Base-by-base conservation (phyloP, 495 filamentous ascomycete genomes). In the Melanomma pulvis-pyrius region DNA sequence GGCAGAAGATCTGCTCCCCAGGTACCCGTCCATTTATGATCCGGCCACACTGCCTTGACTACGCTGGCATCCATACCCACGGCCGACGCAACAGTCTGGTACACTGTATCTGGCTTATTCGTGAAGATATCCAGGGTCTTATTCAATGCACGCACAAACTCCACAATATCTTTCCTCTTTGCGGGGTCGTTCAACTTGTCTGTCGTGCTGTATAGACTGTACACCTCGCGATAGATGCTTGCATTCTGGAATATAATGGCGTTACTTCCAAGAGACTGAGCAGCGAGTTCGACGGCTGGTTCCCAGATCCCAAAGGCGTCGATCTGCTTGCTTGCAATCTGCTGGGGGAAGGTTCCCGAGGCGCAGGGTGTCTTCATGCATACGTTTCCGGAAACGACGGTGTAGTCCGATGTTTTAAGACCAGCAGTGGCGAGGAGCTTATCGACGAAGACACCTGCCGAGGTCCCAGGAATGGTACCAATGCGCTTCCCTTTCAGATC, bases 281-380 rank as follows among this genome's bases (percentile, higher is more conserved):
- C 71, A 2, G 68, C 80, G 13, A 81, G 73, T 65, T 82, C 69
- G 15, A 78, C 76, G 3, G 76, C 71, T 8, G 80, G 76, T 67
- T 81, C 80, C 80, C 80, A 82, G 36, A 79, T 66, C 1, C 80
- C 80, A 51, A 80, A 75, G 6, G 78, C 80, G 65, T 82, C 79
- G 52, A 81, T 68, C 21, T 62, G 44, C 0, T 70, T 59, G 26
- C 53, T 48, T 46, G 62, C 63, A 30, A 82, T 61, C 79, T 75
- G 74, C n/a, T 54, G 41, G 15, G 80, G 80, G 32, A 80, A 72
- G 0, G 77, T 78, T 8, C 65, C 68, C 2, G 65, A 41, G 0
- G 63, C 76, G 68, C 80, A 82, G 7, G 80, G 80, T 25, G 71
- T 72, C 51, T 73, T 68, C 57, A 76, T 71, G 63, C 79, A 81